Evolutionary conservation across 164 flowering plant genomes (phyloP).

Genomic region (Echeveria elegans): DNA sequence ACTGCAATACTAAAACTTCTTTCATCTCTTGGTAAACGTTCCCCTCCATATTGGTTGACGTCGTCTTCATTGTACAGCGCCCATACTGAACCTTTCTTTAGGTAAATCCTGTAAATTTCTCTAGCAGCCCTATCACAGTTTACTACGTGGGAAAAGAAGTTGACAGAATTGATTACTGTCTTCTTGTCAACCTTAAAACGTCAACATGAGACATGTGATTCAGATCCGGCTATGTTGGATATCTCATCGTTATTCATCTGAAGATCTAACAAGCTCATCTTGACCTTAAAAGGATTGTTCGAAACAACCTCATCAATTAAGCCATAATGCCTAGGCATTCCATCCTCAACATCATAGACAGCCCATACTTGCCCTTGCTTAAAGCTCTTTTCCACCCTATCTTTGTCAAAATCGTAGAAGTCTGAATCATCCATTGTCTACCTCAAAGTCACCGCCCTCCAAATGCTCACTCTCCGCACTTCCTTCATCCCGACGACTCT

Average conservation of each 20-base stretch:
- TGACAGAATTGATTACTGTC: conserved; percentile 34
- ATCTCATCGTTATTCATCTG: conserved; percentile 39
- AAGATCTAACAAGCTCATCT: conserved; percentile 64
- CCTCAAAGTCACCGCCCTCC: no score
- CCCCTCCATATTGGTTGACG: conserved; percentile 20
- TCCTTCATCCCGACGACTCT: conserved; percentile 6
- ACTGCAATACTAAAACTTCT: conserved; percentile 55
- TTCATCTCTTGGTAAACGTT: conserved; percentile 11
- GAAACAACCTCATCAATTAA: conserved; percentile 66
- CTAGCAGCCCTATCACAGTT: conserved; percentile 72
- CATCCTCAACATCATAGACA: conserved; percentile 74
- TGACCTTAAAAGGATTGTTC: conserved; percentile 59
- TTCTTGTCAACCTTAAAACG: no score
- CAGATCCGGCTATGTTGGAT: conserved; percentile 33
- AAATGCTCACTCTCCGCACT: conserved; percentile 8
- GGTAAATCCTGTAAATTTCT: conserved; percentile 69
- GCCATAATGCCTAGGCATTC: conserved; percentile 88
- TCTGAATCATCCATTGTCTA: conserved; percentile 69
- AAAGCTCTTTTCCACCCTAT: no score
- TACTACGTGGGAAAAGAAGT: conserved; percentile 68
- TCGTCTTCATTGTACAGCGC: conserved; percentile 44
- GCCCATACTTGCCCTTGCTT: no score
- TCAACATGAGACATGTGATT: no score
- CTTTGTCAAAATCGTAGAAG: conserved; percentile 85
- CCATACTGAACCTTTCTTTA: conserved; percentile 89